Percentiles rank a stretch among this genome's conserved stretches.
Conservation (phyloP, 225 moss, liverwort and hornwort species). For the Neckera pumila region DNA sequence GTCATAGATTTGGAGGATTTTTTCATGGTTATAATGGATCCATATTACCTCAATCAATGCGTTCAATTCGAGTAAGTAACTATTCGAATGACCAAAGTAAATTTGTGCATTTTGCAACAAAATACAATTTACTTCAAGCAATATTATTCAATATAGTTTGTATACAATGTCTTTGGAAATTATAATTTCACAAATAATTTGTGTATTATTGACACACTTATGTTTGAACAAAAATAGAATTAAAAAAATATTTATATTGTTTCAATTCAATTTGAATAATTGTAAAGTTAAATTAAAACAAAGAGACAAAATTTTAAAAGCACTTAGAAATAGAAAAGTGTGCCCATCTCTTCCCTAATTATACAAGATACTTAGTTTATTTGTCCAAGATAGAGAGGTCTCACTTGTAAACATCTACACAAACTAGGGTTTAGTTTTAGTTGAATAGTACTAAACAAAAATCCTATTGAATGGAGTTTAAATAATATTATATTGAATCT, state of each 20-base stretch:
- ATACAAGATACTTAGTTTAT: not conserved
- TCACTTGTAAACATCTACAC: no score
- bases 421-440: no score
- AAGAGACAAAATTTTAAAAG: not conserved
- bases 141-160: not conserved
- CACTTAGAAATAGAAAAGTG: not conserved
- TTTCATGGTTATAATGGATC: constrained; percentile 13
- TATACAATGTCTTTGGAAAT: not conserved
- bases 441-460: not conserved
- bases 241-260: not conserved
- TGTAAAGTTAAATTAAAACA: no score
- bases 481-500: not conserved
- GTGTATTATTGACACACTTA: no score
- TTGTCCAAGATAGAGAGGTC: not conserved
- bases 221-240: not conserved
- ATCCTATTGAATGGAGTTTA: not conserved
- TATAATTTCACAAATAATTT: no score
- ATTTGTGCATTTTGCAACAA: not conserved
- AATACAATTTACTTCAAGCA: not conserved
- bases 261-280: no score
- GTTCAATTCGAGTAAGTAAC: constrained; percentile 14
- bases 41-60: constrained; percentile 11
- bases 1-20: constrained; percentile 1
- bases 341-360: accelerated
- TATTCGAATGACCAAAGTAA: not conserved